A percentile compares a stretch with the other conserved stretches of the same genome.
These are phyloP conservation scores for Tricladium varicosporioides DNA, from an alignment of 2,329 filamentous ascomycete species.

Conservation along the genomic window DNA sequence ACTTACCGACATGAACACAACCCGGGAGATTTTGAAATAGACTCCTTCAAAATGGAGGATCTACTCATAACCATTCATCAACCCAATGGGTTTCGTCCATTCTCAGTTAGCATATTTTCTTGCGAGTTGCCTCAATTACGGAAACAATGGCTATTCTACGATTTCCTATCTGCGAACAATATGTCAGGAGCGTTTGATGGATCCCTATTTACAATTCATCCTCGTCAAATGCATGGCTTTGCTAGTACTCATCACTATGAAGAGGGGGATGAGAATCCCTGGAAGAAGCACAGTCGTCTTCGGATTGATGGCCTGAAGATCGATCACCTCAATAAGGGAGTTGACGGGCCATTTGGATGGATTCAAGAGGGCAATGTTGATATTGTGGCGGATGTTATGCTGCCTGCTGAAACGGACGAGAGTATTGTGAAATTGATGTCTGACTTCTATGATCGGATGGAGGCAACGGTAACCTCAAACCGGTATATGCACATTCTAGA, in stretches of 20 bases:
- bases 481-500: constrained; percentile 61
- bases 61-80: constrained; percentile 89
- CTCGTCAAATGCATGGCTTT: constrained; percentile 81
- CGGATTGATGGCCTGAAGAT: constrained; percentile 93
- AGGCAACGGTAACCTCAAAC: constrained; percentile 84
- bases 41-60: constrained; percentile 95
- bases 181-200: constrained; percentile 96
- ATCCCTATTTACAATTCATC: constrained; percentile 95
- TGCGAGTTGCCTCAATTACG: constrained; percentile 90
- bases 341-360: constrained; percentile 94
- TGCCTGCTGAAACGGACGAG: constrained; percentile 83
- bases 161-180: constrained; percentile 91
- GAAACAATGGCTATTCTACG: constrained; percentile 97
- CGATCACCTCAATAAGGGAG: constrained; percentile 90
- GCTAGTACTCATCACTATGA: constrained; percentile 60
- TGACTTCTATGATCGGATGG: constrained; percentile 95
- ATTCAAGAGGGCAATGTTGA: constrained; percentile 97
- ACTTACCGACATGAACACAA: constrained; percentile 85
- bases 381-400: constrained; percentile 93
- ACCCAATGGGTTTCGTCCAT: constrained; percentile 86
- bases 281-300: constrained; percentile 94
- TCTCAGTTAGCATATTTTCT: constrained; percentile 91
- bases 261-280: constrained; percentile 62
- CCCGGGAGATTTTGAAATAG: constrained; percentile 94
- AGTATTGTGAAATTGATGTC: constrained; percentile 91